Base-by-base conservation (phyloP, 176 grass and related monocot genomes). In the Triticum timopheevii region DNA sequence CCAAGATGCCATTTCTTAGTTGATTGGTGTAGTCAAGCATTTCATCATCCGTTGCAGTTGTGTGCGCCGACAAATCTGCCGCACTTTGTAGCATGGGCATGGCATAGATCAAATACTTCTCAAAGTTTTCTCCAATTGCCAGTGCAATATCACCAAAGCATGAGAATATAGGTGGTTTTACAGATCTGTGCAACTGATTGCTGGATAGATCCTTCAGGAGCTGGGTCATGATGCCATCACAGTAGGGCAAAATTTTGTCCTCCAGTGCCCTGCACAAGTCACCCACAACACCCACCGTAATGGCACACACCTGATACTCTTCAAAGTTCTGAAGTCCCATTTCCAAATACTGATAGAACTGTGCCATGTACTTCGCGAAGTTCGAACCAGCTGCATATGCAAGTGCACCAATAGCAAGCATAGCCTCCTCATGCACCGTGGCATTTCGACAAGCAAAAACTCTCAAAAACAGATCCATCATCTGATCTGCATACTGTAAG, bases 21-120 rank as follows among this genome's bases (percentile, higher is more conserved):
- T 90, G 92, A 36, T 97, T 97, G 22, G 92, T 92, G 86, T 97
- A 97, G 77, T 97, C 94, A 1, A 97, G 84, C 90, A 94, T 94
- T 73, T 94, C 94, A 70, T 97, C 94, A 88, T 97, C 94, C 80
- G 90, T 67, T 63, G 85, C 76, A 38, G 73, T 84, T 11, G 85
- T 67, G 87, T 89, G 87, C 6, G 92, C 87, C 0, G 92, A 92
- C 85, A 97, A 65, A 88, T 97, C 94, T 69, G 94, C 94, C 3
- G 94, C 94, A 84, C 89, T 92, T 87, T 97, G 94, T 27, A 97
- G 83, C 94, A 97, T 97, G 67, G 94, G 94, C 94, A 97, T 97
- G 23, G 92, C 94, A 87, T 97, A 97, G 54, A 94, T 89, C 70
- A 97, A 87, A 86, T 97, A 97, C 85, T 94, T 97, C 80, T 94